A percentile compares a stretch with the other conserved stretches of the same genome.
Conservation (phyloP, 805 yeast genomes). For the Lipomyces japonicus region DNA sequence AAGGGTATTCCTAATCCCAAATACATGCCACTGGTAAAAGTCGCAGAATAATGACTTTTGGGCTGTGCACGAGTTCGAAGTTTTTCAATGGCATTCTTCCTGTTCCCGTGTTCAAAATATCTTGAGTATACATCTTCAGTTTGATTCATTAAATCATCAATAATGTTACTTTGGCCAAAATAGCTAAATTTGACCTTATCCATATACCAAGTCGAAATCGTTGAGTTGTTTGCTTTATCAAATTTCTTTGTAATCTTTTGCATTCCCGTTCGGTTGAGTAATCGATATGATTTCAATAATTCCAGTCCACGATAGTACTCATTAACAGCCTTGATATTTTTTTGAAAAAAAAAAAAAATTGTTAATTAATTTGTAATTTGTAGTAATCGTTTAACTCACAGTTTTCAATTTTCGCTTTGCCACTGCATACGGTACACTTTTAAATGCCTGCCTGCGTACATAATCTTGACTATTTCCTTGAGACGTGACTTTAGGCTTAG, state of each 20-base stretch:
- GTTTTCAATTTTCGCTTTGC: constrained; percentile 25
- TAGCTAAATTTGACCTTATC: constrained; percentile 54
- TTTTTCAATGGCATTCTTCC: constrained; percentile 68
- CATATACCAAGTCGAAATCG: constrained; percentile 50
- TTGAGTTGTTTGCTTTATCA: constrained; percentile 63
- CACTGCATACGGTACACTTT: constrained; percentile 14
- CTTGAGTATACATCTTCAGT: constrained; percentile 66
- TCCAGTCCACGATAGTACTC: constrained; percentile 75
- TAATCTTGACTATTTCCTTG: constrained; percentile 14
- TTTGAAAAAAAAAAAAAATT: background rate
- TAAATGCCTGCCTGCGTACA: constrained; percentile 3
- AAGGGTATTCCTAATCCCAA: constrained; percentile 72
- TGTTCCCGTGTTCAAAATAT: constrained; percentile 65
- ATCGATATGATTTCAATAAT: constrained; percentile 63
- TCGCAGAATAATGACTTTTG: constrained; percentile 40
- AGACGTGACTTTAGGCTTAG: background rate
- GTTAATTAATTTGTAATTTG: too few species aligned
- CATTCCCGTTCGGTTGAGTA: constrained; percentile 80
- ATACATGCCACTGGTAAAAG: constrained; percentile 61
- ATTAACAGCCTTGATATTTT: constrained; percentile 56
- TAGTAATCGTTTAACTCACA: constrained; percentile 1
- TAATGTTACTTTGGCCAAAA: constrained; percentile 58
- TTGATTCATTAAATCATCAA: constrained; percentile 59
- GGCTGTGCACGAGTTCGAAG: constrained; percentile 49
- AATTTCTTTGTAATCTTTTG: constrained; percentile 86